Percentiles rank a stretch among this genome's conserved stretches.
Conservation (phyloP, 257 asterid genomes). For the Parsonsia alboflavescens region DNA sequence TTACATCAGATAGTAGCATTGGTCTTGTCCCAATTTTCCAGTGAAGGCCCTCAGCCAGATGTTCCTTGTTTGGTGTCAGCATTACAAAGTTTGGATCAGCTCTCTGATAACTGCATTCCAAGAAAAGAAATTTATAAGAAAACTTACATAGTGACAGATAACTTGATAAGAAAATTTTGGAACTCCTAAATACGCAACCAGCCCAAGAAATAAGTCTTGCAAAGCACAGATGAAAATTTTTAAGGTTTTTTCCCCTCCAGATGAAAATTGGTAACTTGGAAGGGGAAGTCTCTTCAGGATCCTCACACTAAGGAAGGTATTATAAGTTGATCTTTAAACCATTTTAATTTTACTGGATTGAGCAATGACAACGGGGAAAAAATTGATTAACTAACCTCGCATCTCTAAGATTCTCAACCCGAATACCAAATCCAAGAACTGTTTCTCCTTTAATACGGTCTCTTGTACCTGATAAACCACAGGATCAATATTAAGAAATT, state of each 20-base stretch:
- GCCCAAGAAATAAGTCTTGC: constrained; percentile 1
- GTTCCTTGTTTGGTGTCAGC: constrained; percentile 93
- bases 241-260: not conserved
- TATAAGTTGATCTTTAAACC: not conserved
- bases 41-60: constrained; percentile 83
- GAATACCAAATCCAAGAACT: constrained; percentile 65
- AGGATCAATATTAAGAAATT: constrained; percentile 11
- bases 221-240: not conserved
- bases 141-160: not conserved
- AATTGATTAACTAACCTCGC: constrained; percentile 52
- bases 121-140: not conserved
- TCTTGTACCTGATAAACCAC: constrained; percentile 55
- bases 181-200: not conserved
- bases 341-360: constrained; percentile 5
- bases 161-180: not conserved
- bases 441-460: constrained; percentile 64
- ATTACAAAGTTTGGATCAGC: constrained; percentile 91
- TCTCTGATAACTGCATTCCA: constrained; percentile 62
- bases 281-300: not conserved
- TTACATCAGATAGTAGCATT: constrained; percentile 62
- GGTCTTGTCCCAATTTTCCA: constrained; percentile 79
- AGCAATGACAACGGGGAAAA: constrained; percentile 1
- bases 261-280: not conserved
- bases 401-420: constrained; percentile 72
- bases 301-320: not conserved